Conservation (phyloP, 257 asterid genomes). For the Vinca minor region DNA sequence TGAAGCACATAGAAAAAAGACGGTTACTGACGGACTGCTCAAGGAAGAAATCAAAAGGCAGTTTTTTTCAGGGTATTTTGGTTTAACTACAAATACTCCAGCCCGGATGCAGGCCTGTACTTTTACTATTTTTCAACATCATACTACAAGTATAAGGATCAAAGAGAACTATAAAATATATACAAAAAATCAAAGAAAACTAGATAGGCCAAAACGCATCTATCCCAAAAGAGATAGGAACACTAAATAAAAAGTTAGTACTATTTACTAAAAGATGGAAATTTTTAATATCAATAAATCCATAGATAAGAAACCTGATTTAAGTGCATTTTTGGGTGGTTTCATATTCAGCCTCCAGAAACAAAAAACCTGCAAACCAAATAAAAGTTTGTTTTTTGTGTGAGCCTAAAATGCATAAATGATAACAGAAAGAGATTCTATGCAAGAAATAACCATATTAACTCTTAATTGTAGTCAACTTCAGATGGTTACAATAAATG, state of each 20-base stretch:
- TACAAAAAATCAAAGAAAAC: background rate
- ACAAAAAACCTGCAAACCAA: slow-evolving; percentile 68
- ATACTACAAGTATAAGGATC: background rate
- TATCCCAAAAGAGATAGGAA: background rate
- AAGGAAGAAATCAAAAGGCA: background rate
- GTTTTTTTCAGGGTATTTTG: background rate
- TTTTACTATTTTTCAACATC: background rate
- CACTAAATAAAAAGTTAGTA: background rate
- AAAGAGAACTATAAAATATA: too few relatives aligned
- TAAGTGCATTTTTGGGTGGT: slow-evolving; percentile 68
- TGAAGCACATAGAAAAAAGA: background rate
- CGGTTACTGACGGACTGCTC: background rate
- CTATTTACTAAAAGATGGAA: background rate
- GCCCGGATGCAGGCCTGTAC: background rate
- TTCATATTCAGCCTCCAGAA: slow-evolving; percentile 87
- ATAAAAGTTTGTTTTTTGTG: background rate
- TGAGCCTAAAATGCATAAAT: background rate
- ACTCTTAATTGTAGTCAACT: background rate
- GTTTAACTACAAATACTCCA: background rate
- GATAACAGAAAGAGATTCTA: background rate
- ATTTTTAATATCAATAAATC: background rate
- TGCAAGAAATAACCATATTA: background rate
- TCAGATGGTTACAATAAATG: background rate
- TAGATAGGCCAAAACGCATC: background rate
- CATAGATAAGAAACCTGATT: slow-evolving; percentile 55